Evolutionary conservation across 345 rosid species (phyloP), one percentile per base, ranked within the genome.

Genomic region (Zanthoxylum bungeanum): DNA sequence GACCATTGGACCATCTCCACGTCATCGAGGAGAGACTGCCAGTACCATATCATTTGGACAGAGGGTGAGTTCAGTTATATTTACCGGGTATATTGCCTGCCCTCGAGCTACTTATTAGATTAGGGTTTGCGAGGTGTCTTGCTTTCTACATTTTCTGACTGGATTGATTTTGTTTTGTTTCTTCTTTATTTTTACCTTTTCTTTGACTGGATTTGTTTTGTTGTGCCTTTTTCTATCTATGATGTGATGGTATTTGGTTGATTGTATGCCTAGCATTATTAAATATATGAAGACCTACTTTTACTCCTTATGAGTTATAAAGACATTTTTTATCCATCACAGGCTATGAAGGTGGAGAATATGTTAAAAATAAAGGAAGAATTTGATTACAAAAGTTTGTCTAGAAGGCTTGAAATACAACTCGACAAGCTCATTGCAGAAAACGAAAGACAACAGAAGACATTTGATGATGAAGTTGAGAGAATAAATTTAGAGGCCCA

Each of bases 311-410:
- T 50, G 46, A 33, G 12, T 67, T 27, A 58, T 67, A 37, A 21
- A 37, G 31, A 34, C 12, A 12, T 51, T 68, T 24, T 39, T 56
- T 50, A 60, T 73, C 58, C 68, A 53, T 73, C 53, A 62, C 68
- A 93, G 99, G 97, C 99, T 70, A 96, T 96, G 99, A 96, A 93
- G 91, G 97, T 96, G 77, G 97, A 96, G 82, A 96, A 93, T 83
- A 93, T 96, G 99, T 79, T 96, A 84, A 93, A 86, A 89, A 85
- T 95, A 72, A 95, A 96, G 85, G 99, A 93, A 77, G 98, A 96
- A 81, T 96, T 91, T 85, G 99, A 96, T 82, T 96, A 91, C 78
- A 96, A 89, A 86, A 93, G 99, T 80, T 87, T 93, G 81, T 84
- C 99, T 50, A 88, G 97, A 81, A 88, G 77, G 85, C 91, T 96